Base-by-base conservation (phyloP, 169 alveolate genomes). In the Eimeria praecox region DNA sequence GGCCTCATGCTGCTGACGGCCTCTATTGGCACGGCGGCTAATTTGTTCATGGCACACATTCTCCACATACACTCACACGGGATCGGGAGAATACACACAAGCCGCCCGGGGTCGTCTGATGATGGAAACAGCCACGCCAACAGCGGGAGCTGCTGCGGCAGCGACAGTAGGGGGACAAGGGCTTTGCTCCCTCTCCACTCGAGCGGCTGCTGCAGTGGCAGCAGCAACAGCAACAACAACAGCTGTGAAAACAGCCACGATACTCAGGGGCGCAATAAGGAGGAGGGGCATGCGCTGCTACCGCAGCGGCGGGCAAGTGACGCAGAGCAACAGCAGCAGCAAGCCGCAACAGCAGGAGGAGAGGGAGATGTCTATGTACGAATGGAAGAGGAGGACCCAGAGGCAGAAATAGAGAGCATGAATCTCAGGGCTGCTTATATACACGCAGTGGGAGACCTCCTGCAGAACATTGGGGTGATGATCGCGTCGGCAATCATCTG, bases 1-100 rank as follows among this genome's bases (percentile, higher is more conserved):
- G 95, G 97, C 42, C 98, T 99, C 64, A 99, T 99, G 99, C 97
- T 99, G 66, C 95, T 99, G 20, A 98, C 99, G 6, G 99, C 99
- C 40, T 94, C 97, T 69, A 96, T 99, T 85, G 99, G 99, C 24
- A 97, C 99, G 22, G 78, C 97, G 56, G 98, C 99, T 96, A 99
- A 99, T 96, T 89, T 99, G 52, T 97, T 98, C 85, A 98, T 98
- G 97, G 99, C 99, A 49, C 97, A 97, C 77, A 98, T 99, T 38
- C 96, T 98, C 16, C 92, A 97, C 66, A 97, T 98, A 18, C 97
- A 95, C 56, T 92, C 96, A 83, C 98, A 96, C 86, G 97, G 95
- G 8, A 97, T 97, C 91, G 96, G 91, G n/a, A 97, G 97, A 56
- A 64, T 64, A 35, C 98, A 97, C 56, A 95, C 95, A n/a, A 33